Evolutionary conservation across 1,284 basidiomycete genomes (phyloP).

Genomic region (Rhizoctonia solani): DNA sequence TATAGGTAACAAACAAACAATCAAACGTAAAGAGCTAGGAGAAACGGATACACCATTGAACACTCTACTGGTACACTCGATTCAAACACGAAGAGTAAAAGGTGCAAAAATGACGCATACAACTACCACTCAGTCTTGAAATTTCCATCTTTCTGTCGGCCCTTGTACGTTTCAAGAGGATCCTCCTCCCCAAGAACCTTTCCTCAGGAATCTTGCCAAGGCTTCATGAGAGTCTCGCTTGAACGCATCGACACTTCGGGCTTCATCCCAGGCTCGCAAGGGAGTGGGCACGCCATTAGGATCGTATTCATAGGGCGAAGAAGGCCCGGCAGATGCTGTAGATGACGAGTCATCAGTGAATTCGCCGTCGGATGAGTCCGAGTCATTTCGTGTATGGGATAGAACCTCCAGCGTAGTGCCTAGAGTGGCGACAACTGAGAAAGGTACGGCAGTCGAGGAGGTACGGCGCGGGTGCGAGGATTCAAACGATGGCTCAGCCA

Average conservation of each 20-base stretch:
- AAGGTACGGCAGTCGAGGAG: conserved; percentile 13
- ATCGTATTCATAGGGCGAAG: conserved; percentile 30
- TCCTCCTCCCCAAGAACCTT: conserved; percentile 65
- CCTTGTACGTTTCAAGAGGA: neutral
- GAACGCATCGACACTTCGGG: conserved; percentile 76
- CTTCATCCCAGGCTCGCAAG: conserved; percentile 64
- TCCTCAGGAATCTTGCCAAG: conserved; percentile 73
- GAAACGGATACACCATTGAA: neutral
- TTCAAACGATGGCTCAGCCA: conserved; percentile 32
- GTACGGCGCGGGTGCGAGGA: neutral
- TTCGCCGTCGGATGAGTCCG: conserved; percentile 36
- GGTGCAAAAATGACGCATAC: neutral
- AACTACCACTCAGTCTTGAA: neutral
- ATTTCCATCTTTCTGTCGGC: neutral
- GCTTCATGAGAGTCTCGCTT: conserved; percentile 83
- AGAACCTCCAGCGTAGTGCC: conserved; percentile 13
- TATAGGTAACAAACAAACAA: conserved; percentile 8
- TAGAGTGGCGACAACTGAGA: conserved; percentile 23
- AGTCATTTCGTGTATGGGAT: conserved; percentile 36
- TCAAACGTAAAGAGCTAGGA: neutral
- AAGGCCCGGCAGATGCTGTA: conserved; percentile 22
- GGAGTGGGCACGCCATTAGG: conserved; percentile 6
- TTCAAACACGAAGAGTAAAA: neutral
- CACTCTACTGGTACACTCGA: neutral
- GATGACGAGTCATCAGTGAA: conserved; percentile 33